A percentile compares a stretch with the other conserved stretches of the same genome.
phyloP scores from a whole-genome alignment of 371 early-diverging fungal species.

The Rhizopus arrhizus region DNA sequence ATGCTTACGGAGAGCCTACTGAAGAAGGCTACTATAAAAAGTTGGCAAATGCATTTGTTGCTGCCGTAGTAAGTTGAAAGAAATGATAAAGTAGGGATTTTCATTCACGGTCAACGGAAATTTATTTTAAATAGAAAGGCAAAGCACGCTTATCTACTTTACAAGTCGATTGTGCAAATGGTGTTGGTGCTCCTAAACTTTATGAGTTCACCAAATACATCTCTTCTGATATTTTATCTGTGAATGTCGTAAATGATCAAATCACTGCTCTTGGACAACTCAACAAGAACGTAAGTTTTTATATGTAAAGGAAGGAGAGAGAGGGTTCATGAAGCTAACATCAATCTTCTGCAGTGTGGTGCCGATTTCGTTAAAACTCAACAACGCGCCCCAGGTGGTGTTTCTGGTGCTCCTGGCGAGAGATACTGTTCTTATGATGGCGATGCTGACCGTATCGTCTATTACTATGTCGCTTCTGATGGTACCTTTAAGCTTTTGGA shows the following conservation, averaged over 20 bases:
- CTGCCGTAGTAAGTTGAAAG: constrained; percentile 67
- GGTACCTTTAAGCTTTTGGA: constrained; percentile 88
- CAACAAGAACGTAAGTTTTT: constrained; percentile 74
- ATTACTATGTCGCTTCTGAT: constrained; percentile 80
- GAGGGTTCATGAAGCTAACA: too few relatives aligned
- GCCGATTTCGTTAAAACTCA: constrained; percentile 98
- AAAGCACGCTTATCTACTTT: constrained; percentile 70
- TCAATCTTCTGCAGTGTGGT: constrained; percentile 72
- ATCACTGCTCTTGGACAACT: constrained; percentile 69
- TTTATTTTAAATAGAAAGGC: constrained; percentile 52
- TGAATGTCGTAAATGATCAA: constrained; percentile 76
- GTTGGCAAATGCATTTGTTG: constrained; percentile 80
- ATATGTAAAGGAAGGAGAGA: neutral
- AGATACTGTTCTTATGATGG: constrained; percentile 96
- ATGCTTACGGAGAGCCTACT: constrained; percentile 91
- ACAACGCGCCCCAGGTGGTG: constrained; percentile 80
- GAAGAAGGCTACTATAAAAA: constrained; percentile 92
- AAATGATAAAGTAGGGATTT: too few relatives aligned
- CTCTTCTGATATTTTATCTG: constrained; percentile 62
- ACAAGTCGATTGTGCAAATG: constrained; percentile 93
- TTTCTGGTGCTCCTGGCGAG: constrained; percentile 60
- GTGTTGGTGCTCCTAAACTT: constrained; percentile 95
- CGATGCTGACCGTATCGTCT: constrained; percentile 99
- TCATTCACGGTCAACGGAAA: too few relatives aligned
- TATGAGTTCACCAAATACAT: constrained; percentile 71